Evolutionary conservation across 2,329 filamentous ascomycete genomes (phyloP).

Genomic region (Trichophyton simii): DNA sequence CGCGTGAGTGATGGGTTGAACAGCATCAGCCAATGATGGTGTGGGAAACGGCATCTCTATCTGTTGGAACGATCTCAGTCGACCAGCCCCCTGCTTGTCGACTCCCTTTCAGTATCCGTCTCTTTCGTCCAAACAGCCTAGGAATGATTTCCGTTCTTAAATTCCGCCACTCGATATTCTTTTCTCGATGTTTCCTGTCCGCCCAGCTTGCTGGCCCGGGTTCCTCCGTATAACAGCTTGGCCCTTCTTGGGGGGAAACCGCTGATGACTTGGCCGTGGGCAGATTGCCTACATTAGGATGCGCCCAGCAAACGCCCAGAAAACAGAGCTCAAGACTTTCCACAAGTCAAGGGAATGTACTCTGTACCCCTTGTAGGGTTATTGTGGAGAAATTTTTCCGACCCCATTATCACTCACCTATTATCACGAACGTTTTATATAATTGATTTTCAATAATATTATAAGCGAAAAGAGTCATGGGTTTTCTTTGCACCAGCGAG

Average conservation of each 20-base stretch:
- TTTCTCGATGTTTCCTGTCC: not conserved
- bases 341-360: not conserved
- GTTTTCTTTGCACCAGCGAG: not conserved
- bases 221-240: slow-evolving; percentile 1
- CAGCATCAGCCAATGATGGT: not conserved
- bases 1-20: not conserved
- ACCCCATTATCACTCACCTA: not conserved
- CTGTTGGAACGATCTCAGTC: not conserved
- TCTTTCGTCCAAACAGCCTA: not conserved
- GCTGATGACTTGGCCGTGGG: not conserved
- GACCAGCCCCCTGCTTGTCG: not conserved
- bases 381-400: not conserved
- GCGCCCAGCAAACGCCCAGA: slow-evolving; percentile 3
- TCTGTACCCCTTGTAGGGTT: not conserved
- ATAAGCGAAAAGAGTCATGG: not conserved
- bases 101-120: not conserved
- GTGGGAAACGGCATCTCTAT: not conserved
- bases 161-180: not conserved
- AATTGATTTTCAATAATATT: too few species aligned
- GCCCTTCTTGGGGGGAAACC: not conserved
- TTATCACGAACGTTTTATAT: too few species aligned
- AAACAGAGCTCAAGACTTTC: not conserved
- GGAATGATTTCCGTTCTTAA: not conserved
- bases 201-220: not conserved
- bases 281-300: not conserved